Evolutionary conservation across 2,329 filamentous ascomycete species (phyloP).

Genomic region (Pseudocercospora macadamiae): DNA sequence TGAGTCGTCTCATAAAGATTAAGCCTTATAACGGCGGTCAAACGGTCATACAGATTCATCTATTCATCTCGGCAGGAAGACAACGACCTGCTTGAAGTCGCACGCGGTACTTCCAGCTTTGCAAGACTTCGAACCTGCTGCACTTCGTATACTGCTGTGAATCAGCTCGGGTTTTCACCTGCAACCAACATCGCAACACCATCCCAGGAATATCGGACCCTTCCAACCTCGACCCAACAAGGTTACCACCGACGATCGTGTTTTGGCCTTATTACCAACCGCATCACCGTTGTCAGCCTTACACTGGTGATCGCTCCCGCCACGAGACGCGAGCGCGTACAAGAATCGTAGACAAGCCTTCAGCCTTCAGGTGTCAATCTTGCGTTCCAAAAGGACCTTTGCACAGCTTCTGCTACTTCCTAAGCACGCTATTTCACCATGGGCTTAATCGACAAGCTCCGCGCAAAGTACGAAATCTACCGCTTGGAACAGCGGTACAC

Average conservation of each 20-base stretch:
- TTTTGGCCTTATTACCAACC: constrained; percentile 8
- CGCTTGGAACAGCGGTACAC: constrained; percentile 95
- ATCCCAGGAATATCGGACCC: background rate
- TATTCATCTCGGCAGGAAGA: background rate
- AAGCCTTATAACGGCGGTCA: constrained; percentile 3
- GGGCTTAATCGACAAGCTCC: constrained; percentile 75
- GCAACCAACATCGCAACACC: background rate
- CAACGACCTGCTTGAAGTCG: constrained; percentile 1
- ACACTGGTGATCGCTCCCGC: background rate
- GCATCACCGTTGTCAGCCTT: constrained; percentile 9
- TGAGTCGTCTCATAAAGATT: constrained; percentile 1
- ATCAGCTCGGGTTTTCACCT: no score
- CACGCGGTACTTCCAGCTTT: no score
- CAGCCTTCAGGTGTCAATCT: background rate
- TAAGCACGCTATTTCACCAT: constrained; percentile 42
- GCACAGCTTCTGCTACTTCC: background rate
- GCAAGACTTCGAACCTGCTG: no score
- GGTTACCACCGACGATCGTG: constrained; percentile 1
- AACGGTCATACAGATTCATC: background rate
- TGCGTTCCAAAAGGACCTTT: background rate
- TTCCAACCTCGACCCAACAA: background rate
- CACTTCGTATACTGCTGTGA: no score
- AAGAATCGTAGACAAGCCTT: background rate
- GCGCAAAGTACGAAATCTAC: constrained; percentile 85
- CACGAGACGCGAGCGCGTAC: constrained; percentile 2